Conservation (phyloP, 1,139 yeast species). For the Protomyces inouyei region DNA sequence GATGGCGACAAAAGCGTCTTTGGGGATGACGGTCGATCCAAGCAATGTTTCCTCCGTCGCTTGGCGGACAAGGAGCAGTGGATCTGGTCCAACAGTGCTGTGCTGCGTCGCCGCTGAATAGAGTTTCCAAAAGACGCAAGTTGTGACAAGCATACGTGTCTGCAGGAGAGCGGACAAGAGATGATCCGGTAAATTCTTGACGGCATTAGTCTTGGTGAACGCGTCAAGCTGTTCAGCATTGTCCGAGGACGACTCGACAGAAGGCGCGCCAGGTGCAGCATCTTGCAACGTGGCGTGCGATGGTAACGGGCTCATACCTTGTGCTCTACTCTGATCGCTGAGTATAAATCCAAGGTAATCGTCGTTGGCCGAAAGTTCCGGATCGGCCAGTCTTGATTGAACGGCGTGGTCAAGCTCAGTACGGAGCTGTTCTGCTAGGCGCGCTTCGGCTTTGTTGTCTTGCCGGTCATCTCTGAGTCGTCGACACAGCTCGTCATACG, state of each 20-base stretch:
- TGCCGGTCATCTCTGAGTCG: background rate
- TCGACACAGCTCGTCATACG: background rate
- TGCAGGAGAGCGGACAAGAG: conserved; percentile 2
- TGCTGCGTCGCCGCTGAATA: background rate
- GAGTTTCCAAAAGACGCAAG: conserved; percentile 1
- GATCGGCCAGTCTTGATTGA: background rate
- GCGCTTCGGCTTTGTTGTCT: background rate
- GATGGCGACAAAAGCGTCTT: conserved; percentile 4
- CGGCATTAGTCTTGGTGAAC: background rate
- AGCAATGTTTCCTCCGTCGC: conserved; percentile 14
- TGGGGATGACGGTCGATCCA: conserved; percentile 20
- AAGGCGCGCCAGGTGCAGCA: background rate
- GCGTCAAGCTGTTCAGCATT: background rate
- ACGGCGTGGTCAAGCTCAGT: background rate
- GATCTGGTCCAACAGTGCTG: background rate
- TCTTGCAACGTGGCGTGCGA: background rate
- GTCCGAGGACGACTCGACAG: background rate
- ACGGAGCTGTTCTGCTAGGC: background rate
- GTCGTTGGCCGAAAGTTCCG: background rate
- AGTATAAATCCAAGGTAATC: background rate
- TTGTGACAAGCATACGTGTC: conserved; percentile 13
- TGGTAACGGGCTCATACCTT: background rate
- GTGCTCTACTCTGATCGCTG: background rate
- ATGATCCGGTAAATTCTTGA: conserved; percentile 11
- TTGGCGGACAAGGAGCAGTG: conserved; percentile 7